phyloP scores from a whole-genome alignment of 257 asterid species.

The Solanum lignicaule region DNA sequence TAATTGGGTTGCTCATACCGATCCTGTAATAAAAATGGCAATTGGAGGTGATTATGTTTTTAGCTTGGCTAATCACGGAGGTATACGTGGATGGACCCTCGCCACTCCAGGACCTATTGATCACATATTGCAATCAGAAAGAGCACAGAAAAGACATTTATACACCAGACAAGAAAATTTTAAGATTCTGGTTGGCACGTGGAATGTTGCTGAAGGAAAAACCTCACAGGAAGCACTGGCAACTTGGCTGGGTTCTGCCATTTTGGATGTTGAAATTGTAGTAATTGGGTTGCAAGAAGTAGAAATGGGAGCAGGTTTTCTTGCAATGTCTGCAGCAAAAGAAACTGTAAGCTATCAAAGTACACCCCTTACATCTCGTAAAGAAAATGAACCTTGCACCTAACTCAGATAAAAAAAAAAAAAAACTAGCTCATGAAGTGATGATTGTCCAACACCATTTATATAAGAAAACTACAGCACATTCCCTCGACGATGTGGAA shows the following conservation, averaged over 20 bases:
- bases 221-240: slow-evolving; percentile 78
- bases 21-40: slow-evolving; percentile 62
- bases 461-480: background rate
- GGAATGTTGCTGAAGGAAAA: slow-evolving; percentile 98
- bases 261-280: slow-evolving; percentile 64
- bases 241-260: slow-evolving; percentile 78
- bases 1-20: slow-evolving; percentile 76
- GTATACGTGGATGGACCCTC: slow-evolving; percentile 88
- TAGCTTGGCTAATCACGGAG: slow-evolving; percentile 95
- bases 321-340: slow-evolving; percentile 99
- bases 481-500: background rate
- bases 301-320: slow-evolving; percentile 99
- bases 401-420: background rate
- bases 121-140: slow-evolving; percentile 36
- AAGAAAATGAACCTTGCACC: background rate
- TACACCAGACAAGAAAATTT: slow-evolving; percentile 50
- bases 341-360: slow-evolving; percentile 61
- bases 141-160: slow-evolving; percentile 36
- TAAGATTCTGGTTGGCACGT: slow-evolving; percentile 67
- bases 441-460: background rate
- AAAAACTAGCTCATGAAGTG: background rate
- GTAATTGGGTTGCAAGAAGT: slow-evolving; percentile 97
- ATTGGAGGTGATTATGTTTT: slow-evolving; percentile 51
- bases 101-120: slow-evolving; percentile 88
- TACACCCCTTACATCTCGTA: background rate